Percentiles rank a stretch among this genome's conserved stretches.
These are phyloP conservation scores for Brassica cretica DNA, from an alignment of 345 rosid genomes.

Conservation along the genomic window DNA sequence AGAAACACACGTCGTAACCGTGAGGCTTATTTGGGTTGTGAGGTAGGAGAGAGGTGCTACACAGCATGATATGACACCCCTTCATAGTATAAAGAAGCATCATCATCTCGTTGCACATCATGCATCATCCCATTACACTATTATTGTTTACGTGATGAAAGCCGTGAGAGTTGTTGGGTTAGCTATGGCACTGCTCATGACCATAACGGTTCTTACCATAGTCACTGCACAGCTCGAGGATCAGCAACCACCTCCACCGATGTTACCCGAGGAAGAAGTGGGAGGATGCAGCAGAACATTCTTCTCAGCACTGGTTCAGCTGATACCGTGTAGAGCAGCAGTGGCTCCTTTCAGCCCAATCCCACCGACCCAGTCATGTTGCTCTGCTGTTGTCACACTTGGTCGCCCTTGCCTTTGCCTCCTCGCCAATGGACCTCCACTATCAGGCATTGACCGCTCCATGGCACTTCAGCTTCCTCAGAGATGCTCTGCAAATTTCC, in stretches of 20 bases:
- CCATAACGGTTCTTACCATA: conserved; percentile 14
- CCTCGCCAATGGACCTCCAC: conserved; percentile 75
- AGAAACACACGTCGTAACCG: conserved; percentile 23
- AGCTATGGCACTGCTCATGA: conserved; percentile 16
- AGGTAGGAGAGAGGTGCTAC: conserved; percentile 34
- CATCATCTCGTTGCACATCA: conserved; percentile 1
- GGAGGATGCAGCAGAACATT: conserved; percentile 70
- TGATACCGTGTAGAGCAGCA: conserved; percentile 84
- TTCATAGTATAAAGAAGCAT: conserved; percentile 20
- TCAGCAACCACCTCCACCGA: conserved; percentile 38
- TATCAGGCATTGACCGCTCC: conserved; percentile 77
- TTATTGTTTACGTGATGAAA: neutral
- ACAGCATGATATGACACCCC: conserved; percentile 23
- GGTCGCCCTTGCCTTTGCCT: conserved; percentile 86
- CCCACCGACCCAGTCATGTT: conserved; percentile 77
- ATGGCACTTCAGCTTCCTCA: conserved; percentile 83
- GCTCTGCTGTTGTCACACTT: conserved; percentile 68
- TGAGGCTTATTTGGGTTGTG: conserved; percentile 24
- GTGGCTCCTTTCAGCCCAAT: conserved; percentile 80
- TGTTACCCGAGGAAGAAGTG: conserved; percentile 34
- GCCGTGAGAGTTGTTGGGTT: conserved; percentile 15
- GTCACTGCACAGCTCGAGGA: conserved; percentile 37
- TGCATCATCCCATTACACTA: neutral
- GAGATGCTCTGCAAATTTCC: conserved; percentile 76
- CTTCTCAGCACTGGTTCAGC: conserved; percentile 75